Evolutionary conservation across 2,329 filamentous ascomycete genomes (phyloP).

Genomic region (Penicillium sp.): DNA sequence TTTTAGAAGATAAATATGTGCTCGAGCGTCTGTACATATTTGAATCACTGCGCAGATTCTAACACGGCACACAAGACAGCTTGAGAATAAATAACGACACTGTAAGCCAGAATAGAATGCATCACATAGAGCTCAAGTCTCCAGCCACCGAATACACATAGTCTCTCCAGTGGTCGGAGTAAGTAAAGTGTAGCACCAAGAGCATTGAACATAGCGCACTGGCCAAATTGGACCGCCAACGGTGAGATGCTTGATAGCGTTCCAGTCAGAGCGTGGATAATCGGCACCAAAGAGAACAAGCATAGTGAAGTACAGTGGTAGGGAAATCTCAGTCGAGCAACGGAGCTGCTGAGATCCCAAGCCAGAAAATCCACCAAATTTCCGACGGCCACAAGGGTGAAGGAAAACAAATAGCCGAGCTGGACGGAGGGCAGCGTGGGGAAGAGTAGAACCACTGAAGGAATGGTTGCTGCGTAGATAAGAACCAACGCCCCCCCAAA

Average conservation of each 20-base stretch:
- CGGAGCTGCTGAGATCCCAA: background rate
- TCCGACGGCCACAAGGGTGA: background rate
- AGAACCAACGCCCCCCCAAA: conserved; percentile 6
- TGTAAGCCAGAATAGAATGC: conserved; percentile 5
- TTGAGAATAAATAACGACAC: background rate
- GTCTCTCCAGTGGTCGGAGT: conserved; percentile 7
- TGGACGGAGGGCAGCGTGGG: background rate
- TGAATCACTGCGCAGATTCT: too few relatives aligned
- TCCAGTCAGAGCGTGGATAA: conserved; percentile 6
- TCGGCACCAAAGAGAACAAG: conserved; percentile 9
- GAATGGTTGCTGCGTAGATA: conserved; percentile 10
- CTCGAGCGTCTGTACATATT: too few relatives aligned
- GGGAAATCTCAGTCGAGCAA: background rate
- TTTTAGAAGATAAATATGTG: too few relatives aligned
- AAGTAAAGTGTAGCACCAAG: conserved; percentile 1
- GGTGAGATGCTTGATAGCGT: background rate
- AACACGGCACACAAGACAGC: too few relatives aligned
- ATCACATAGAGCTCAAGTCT: conserved; percentile 11
- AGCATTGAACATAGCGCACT: background rate
- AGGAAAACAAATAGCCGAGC: conserved; percentile 1
- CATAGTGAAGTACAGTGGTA: conserved; percentile 1
- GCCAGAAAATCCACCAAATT: conserved; percentile 1
- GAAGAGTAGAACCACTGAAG: conserved; percentile 4
- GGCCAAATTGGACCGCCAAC: background rate
- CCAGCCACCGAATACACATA: conserved; percentile 1